Base-by-base conservation (phyloP, 1,139 yeast species). In the Arxiozyma telluris region DNA sequence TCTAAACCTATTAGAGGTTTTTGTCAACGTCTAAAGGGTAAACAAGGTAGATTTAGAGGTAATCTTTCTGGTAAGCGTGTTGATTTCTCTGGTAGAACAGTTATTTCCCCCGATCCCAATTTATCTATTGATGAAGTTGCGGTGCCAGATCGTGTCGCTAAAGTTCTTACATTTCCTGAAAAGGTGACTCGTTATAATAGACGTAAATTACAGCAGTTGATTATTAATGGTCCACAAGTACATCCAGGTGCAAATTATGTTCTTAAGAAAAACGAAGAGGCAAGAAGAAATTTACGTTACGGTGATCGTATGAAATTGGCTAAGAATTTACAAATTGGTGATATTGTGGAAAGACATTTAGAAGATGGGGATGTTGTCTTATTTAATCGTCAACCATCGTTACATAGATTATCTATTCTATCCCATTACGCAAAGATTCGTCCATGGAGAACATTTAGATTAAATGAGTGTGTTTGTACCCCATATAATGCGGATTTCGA, bases 401-500 rank as follows among this genome's bases (percentile, higher is more conserved):
- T 94, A 69, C 99, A 94, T 72, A 80, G 98, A 69, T 76, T 94
- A 54, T 90, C 98, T 3, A 94, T 94, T 72, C 75, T 94, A 61
- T 87, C 97, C 1, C 99, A 94, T 75, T 90, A 85, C 70, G 99
- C 97, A 49, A 91, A 89, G 66, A 84, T 94, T 63, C 80, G 96
- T 63, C 98, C 98, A 0, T 94, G 98, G 98, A 80, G 98, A 75
- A 94, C 99, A 0, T 88, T 94, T 74, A 78, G 99, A 62, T 79
- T 94, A 63, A 94, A 94, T 67, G 99, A 94, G 72, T 94, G 99
- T 85, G 98, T 93, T 18, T 94, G 99, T 76, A 93, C 98, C 0
- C 98, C 98, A 1, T 94, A 93, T 73, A 94, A 94, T 71, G 99
- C 99, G 46, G 99, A 94, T 80, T 94, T 94, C 68, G 99, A 94